Evolutionary conservation across 257 asterid genomes (phyloP), one percentile per base, ranked within the genome.

Genomic region (Fraxinus americana): DNA sequence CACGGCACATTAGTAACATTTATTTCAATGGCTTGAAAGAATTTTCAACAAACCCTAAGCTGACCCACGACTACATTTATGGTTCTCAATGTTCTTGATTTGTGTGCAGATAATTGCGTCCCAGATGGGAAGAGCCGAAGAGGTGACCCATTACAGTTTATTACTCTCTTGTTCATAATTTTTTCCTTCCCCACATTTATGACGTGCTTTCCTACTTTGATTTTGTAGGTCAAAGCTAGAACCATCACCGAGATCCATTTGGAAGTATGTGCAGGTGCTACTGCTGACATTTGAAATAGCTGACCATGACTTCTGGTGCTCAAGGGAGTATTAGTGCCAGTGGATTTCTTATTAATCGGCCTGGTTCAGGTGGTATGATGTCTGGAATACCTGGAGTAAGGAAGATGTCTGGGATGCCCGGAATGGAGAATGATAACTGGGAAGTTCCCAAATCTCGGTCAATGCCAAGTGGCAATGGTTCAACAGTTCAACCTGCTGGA

Each of bases 381-480:
- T 97, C 99, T 1, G 99, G 99, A 72, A 93, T 89, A 97, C 99
- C 98, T 0, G 98, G 98, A 68, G 75, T 86, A 45, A 88, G 97
- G 83, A 94, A 88, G 86, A 87, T 94, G 93, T 90, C 97, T 0
- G 98, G 97, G 34, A 85, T 86, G 87, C 94, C 98, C 19, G 97
- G 93, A 67, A 73, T 89, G 65, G 95, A 86, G 34, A 30, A 30
- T 30, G 34, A 30, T 30, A 30, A 30, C 34, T 30, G 34, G 34
- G 34, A 30, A 30, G 86, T 90, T 77, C 88, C 93, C 13, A 87
- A 90, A 77, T 87, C 97, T 52, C 91, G 98, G 36, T 57, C 91
- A 5, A 91, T 90, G 39, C 39, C 39, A 36, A 36, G 39, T 36
- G 39, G 39, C 39, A 36, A 36, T 36, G 39, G 39, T 36, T 36